A percentile compares a stretch with the other conserved stretches of the same genome.
phyloP scores from a whole-genome alignment of 208 protist species.

The Leishmania major region DNA sequence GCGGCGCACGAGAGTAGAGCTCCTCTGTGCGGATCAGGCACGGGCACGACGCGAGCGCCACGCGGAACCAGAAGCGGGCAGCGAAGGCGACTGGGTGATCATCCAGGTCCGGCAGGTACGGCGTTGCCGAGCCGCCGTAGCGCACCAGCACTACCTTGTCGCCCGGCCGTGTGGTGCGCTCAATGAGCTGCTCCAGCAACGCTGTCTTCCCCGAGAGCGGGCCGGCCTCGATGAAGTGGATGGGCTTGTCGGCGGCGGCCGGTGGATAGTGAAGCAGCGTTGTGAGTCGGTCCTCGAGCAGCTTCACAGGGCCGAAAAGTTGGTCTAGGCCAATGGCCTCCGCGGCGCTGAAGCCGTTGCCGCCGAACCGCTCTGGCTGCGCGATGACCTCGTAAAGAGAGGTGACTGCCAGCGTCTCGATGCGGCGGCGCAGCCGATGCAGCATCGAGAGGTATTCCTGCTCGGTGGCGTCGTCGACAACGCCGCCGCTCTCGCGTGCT shows the following conservation, averaged over 20 bases:
- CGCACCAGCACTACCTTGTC: constrained; percentile 73
- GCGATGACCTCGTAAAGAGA: constrained; percentile 63
- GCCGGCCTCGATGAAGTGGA: constrained; percentile 82
- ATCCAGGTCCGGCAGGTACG: constrained; percentile 78
- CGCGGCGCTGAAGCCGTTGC: constrained; percentile 59
- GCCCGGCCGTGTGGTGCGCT: constrained; percentile 41
- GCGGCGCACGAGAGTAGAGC: constrained; percentile 74
- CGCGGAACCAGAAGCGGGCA: constrained; percentile 85
- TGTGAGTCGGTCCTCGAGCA: constrained; percentile 78
- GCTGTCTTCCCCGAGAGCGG: constrained; percentile 76
- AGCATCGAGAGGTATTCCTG: constrained; percentile 81
- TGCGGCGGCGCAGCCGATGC: constrained; percentile 57
- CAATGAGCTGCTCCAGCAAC: constrained; percentile 64
- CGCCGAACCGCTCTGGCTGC: constrained; percentile 50
- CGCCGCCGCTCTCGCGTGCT: constrained; percentile 11
- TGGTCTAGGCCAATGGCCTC: constrained; percentile 72
- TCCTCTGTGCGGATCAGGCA: constrained; percentile 77
- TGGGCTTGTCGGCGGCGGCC: constrained; percentile 53
- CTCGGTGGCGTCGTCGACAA: constrained; percentile 53
- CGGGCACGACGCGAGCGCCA: constrained; percentile 70
- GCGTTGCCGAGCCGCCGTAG: constrained; percentile 70
- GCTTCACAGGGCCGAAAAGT: constrained; percentile 77
- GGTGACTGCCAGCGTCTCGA: constrained; percentile 57
- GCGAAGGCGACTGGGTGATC: constrained; percentile 84
- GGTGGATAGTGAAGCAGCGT: constrained; percentile 65